Evolutionary conservation across 768 basidiomycete species (phyloP), one percentile per base, ranked within the genome.

Genomic region (Nidularia pulvinata): DNA sequence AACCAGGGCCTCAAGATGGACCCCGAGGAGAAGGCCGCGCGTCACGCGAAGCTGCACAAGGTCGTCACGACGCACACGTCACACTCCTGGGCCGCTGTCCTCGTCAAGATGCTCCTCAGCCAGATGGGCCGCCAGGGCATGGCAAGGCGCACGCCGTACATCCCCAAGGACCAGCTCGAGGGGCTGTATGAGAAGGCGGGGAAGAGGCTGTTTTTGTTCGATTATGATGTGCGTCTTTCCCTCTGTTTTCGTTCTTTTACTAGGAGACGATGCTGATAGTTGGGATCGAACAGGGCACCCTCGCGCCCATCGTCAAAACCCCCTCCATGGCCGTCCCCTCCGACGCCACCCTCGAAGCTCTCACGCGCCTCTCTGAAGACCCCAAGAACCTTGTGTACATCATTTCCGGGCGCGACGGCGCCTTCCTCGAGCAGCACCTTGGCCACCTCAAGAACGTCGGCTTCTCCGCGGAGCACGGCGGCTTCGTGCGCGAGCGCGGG

Each of bases 381-480:
- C 92, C 95, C 22, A 78, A 78, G 63, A 99, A 99, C 70, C 59
- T 97, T 43, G 95, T 98, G 51, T 98, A 94, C 75, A 94, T 99
- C 69, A 97, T 99, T 68, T 97, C 95, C 0, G 96, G 96, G 1
- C 92, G 96, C 32, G 96, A 98, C 66, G 87, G 88, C 49, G 89
- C 74, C 49, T 99, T 99, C 82, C 77, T 99, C 13, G 91, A 94
- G 65, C 81, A 89, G 61, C 94, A 98, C 64, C 81, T 98, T 19
- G 96, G 95, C 1, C 88, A 93, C 68, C 75, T 99, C 54, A 70
- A 72, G 59, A 78, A 81, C 47, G 77, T 99, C 6, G 96, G 96
- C 10, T 90, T 98, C 80, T 90, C 87, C 16, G 96, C 96, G 19
- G 96, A 99, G 72, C 96, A 99, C 65, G 96, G 96, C 9, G 90